Evolutionary conservation across 2,329 filamentous ascomycete species (phyloP), one percentile per base, ranked within the genome.

Genomic region (Claviceps monticola): DNA sequence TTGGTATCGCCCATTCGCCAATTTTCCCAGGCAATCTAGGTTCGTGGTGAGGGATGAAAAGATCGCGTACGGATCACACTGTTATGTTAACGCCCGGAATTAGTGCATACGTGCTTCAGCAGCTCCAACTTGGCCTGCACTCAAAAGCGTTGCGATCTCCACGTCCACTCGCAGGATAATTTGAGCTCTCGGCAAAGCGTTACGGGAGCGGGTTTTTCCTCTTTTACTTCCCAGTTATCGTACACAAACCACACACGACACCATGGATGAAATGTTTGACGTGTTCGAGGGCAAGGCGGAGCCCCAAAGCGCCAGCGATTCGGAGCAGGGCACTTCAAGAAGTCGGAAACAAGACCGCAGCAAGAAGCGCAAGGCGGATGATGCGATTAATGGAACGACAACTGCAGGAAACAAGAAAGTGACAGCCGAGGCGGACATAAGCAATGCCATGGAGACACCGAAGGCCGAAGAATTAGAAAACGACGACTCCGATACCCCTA

Each of bases 361-460:
- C 71, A 93, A 89, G 71, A 95, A 96, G 76, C 80, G 89, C 68
- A 87, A 88, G 67, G 83, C 84, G 41, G 90, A 89, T 65, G 88
- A 88, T 55, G 79, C 80, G 54, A 80, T 88, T 57, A 91, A 90
- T 62, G 71, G 71, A 59, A 65, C 59, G 4, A 58, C 44, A 13
- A 19, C 51, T 9, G 48, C 37, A 9, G 51, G 50, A 37, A 48
- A 58, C 5, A 13, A 49, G 34, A 54, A 59, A 48, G 56, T 54
- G 19, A 48, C 50, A 14, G 49, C 46, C 55, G 59, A 66, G 54
- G 57, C 66, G 51, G 66, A 68, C 60, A 67, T 63, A 62, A 59
- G 66, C 29, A 71, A 79, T 49, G 71, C 68, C 17, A 71, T 66
- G 36, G 68, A 68, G 46, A 62, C 64, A 13, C 68, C 70, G 34